A percentile compares a stretch with the other conserved stretches of the same genome.
phyloP scores from a whole-genome alignment of 345 rosid species.

The Luvunga scandens region DNA sequence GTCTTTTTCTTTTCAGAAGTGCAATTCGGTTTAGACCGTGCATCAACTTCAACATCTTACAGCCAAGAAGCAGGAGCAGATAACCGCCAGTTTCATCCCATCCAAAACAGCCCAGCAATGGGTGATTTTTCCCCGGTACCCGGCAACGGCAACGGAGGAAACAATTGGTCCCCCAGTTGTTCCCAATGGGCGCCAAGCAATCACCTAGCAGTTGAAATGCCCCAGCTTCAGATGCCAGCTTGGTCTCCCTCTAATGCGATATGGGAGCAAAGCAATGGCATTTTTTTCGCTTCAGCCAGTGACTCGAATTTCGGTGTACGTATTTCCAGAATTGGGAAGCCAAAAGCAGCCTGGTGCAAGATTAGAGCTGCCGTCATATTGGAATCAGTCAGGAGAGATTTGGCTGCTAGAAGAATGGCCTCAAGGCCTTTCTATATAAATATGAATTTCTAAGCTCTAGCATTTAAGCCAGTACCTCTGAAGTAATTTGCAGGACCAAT shows the following conservation, averaged over 20 bases:
- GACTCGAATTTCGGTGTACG: conserved; percentile 26
- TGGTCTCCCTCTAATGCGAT: conserved; percentile 34
- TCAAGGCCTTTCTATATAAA: conserved; percentile 17
- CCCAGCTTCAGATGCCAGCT: conserved; percentile 24
- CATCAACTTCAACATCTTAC: conserved; percentile 24
- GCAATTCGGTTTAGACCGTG: conserved; percentile 20
- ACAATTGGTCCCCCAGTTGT: conserved; percentile 11
- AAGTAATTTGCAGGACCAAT: too few species aligned
- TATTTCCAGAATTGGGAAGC: conserved; percentile 25
- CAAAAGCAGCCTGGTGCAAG: conserved; percentile 69
- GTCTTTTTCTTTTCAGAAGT: conserved; percentile 10
- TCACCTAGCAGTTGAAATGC: neutral
- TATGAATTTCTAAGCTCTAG: neutral
- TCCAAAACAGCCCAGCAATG: conserved; percentile 32
- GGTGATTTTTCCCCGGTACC: conserved; percentile 3
- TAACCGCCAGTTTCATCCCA: conserved; percentile 17
- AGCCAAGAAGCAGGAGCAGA: conserved; percentile 19
- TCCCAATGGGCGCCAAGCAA: conserved; percentile 8
- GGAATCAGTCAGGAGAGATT: conserved; percentile 27
- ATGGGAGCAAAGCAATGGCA: conserved; percentile 30
- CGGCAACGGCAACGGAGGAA: conserved; percentile 5
- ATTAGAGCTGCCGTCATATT: conserved; percentile 55
- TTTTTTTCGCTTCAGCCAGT: conserved; percentile 13
- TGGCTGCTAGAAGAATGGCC: conserved; percentile 28
- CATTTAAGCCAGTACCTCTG: neutral